These are phyloP conservation scores for Hyaloscypha variabilis DNA, from an alignment of 495 filamentous ascomycete genomes.

Conservation along the genomic window DNA sequence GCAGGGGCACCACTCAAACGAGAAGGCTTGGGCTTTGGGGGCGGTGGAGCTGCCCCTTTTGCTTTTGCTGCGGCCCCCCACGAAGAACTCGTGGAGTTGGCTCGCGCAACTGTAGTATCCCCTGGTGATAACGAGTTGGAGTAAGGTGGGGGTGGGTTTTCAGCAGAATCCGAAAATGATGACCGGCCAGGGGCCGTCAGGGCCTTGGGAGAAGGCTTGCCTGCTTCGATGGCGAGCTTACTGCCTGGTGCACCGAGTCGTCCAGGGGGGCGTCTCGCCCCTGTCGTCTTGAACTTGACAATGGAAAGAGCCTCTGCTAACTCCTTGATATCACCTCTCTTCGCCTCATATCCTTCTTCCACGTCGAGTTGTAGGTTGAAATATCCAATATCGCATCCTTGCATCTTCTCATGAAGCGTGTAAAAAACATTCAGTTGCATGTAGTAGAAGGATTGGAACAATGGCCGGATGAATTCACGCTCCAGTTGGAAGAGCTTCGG, in stretches of 20 bases:
- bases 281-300: constrained; percentile 85
- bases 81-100: constrained; percentile 59
- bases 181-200: constrained; percentile 11
- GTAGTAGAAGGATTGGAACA: constrained; percentile 99
- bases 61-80: constrained; percentile 69
- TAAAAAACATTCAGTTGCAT: constrained; percentile 99
- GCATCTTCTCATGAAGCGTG: constrained; percentile 97
- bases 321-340: constrained; percentile 85
- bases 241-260: constrained; percentile 53
- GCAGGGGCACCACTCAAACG: constrained; percentile 65
- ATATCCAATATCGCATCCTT: constrained; percentile 93
- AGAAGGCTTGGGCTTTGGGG: constrained; percentile 87
- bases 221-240: constrained; percentile 38
- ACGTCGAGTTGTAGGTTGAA: constrained; percentile 91
- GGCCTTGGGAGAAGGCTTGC: constrained; percentile 22
- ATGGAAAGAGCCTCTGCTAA: constrained; percentile 80
- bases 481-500: constrained; percentile 93
- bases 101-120: constrained; percentile 41
- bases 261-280: constrained; percentile 51
- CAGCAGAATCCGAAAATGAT: constrained; percentile 45
- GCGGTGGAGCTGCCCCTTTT: constrained; percentile 84
- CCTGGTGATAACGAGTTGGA: constrained; percentile 38
- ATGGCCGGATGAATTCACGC: constrained; percentile 91
- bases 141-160: constrained; percentile 75
- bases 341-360: constrained; percentile 85